Base-by-base conservation (phyloP, 768 basidiomycete genomes). In the Boletus insuetus region DNA sequence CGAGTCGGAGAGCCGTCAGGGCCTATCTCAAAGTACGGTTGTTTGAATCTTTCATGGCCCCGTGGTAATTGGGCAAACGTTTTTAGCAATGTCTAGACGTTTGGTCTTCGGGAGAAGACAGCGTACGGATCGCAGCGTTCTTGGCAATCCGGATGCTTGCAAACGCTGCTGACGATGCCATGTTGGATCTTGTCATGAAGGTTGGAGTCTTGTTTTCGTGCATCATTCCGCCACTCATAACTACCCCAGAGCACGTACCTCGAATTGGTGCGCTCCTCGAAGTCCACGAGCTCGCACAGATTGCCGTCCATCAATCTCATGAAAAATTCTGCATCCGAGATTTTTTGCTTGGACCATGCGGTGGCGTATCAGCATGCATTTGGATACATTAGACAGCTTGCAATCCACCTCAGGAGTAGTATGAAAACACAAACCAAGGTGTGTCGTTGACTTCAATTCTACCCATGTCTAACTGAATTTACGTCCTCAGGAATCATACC, bases 261-360 rank as follows among this genome's bases (percentile, higher is more conserved):
- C 42, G 82, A 90, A 16, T 77, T 99, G 29, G 83, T 98, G 45
- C 87, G 91, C 29, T 86, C 84, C 7, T 85, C 87, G 44, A 93
- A 94, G 67, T 82, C 86, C 12, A 97, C 94, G n/a, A 90, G 80
- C 46, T 78, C 83, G 3, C 86, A 96, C 72, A 93, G 89, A 4
- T 76, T 98, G 10, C 94, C 96, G 20, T 85, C 90, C 3, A 89
- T 98, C 71, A 96, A 91, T 64, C 75, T 98, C 42, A 96, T 98
- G 93, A 99, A 99, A 73, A 97, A 98, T 70, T 91, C 94, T 7
- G 96, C 95, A 0, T 89, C 91, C 1, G 94, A 97, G 66, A 75
- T 98, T 1, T 99, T 91, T 74, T 87, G 85, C 59, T 73, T 94
- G 49, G 79, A 89, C 63, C 87, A 86, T 56, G 78, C 81, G 14